These are phyloP conservation scores for Fusarium tricinctum DNA, from an alignment of 2,329 filamentous ascomycete genomes.

Conservation along the genomic window DNA sequence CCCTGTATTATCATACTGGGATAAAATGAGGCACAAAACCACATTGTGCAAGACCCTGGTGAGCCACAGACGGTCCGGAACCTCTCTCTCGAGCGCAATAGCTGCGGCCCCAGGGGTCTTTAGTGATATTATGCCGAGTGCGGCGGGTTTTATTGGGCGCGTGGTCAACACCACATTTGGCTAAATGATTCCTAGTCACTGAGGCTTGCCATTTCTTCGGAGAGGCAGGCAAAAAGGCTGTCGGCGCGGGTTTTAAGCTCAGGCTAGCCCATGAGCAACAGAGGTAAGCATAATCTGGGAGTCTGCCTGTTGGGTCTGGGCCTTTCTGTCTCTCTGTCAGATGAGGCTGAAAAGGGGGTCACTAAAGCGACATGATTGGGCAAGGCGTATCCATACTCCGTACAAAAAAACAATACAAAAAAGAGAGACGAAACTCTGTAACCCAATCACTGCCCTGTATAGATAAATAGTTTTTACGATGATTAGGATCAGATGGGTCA, in stretches of 20 bases:
- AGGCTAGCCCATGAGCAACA: conserved; percentile 16
- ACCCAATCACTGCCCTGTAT: conserved; percentile 17
- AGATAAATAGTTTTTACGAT: no score
- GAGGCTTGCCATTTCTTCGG: conserved; percentile 8
- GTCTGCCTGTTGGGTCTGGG: conserved; percentile 28
- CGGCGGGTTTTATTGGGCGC: conserved; percentile 17
- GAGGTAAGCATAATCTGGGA: conserved; percentile 35
- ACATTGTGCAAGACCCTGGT: conserved; percentile 4
- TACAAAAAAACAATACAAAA: background rate
- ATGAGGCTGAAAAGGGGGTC: conserved; percentile 45
- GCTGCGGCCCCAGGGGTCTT: background rate
- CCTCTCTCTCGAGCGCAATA: background rate
- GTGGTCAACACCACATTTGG: conserved; percentile 13
- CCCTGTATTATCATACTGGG: conserved; percentile 13
- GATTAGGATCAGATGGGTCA: background rate
- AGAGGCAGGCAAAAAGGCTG: conserved; percentile 17
- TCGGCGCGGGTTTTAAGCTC: conserved; percentile 33
- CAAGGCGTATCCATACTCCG: background rate
- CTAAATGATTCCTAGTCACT: conserved; percentile 5
- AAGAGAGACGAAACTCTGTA: conserved; percentile 14
- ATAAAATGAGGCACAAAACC: conserved; percentile 17
- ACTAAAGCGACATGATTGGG: conserved; percentile 30
- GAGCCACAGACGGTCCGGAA: conserved; percentile 10
- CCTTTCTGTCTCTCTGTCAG: conserved; percentile 40
- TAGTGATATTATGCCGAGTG: conserved; percentile 6